These are phyloP conservation scores for Juglanconis juglandina DNA, from an alignment of 2,329 filamentous ascomycete genomes.

Conservation along the genomic window DNA sequence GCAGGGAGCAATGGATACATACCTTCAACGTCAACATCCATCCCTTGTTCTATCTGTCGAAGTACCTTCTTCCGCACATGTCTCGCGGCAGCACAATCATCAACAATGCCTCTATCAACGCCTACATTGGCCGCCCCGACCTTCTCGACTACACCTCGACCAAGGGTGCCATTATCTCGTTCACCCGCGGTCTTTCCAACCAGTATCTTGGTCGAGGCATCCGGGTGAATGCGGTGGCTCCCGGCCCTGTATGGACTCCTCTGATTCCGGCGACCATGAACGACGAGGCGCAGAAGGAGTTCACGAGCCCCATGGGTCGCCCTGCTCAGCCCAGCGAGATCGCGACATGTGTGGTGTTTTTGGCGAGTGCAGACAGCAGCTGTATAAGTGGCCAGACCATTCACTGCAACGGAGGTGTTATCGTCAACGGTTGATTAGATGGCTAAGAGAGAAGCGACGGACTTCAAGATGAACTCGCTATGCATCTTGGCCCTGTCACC, in stretches of 20 bases:
- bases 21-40: slow-evolving; percentile 85
- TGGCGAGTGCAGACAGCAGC: slow-evolving; percentile 71
- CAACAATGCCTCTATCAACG: slow-evolving; percentile 82
- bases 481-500: no score
- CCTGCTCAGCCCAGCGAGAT: slow-evolving; percentile 79
- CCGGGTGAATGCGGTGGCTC: slow-evolving; percentile 72
- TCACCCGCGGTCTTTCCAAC: slow-evolving; percentile 74
- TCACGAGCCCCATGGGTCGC: slow-evolving; percentile 71
- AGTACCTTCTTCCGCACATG: slow-evolving; percentile 74
- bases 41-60: slow-evolving; percentile 75
- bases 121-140: slow-evolving; percentile 75
- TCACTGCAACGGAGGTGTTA: slow-evolving; percentile 49
- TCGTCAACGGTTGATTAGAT: slow-evolving; percentile 44
- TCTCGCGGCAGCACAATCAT: slow-evolving; percentile 72
- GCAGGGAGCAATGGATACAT: slow-evolving; percentile 70
- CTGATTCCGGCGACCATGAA: slow-evolving; percentile 72
- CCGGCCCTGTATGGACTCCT: slow-evolving; percentile 76
- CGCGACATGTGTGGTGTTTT: slow-evolving; percentile 76
- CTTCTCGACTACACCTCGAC: slow-evolving; percentile 79
- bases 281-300: slow-evolving; percentile 66
- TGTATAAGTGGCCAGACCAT: slow-evolving; percentile 69
- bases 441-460: background rate
- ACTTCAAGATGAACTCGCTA: background rate
- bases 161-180: slow-evolving; percentile 74
- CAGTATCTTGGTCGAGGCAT: slow-evolving; percentile 71